Base-by-base conservation (phyloP, 2,329 filamentous ascomycete species). In the Emmonsiellopsis sp. region DNA sequence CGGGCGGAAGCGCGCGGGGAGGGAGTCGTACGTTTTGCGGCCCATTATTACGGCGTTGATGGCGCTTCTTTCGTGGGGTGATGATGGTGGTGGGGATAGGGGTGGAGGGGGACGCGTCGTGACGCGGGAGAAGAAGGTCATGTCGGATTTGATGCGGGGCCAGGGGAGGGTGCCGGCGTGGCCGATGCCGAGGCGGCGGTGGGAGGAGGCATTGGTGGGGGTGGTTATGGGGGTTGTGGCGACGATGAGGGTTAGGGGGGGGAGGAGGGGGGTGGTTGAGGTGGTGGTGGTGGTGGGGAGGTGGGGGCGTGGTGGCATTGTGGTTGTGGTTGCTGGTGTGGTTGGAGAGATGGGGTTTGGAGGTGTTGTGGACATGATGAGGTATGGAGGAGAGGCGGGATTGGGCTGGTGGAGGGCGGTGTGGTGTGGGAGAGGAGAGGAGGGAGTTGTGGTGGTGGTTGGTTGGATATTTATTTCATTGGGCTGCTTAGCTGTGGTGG, bases 1-100 rank as follows among this genome's bases (percentile, higher is more conserved):
- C 14, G 93, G 93, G 2, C 90, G 80, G 67, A 93, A 90, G 50
- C 77, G 79, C 6, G 76, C 65, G 2, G 93, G 92, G 56, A 98
- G 92, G 58, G 84, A 89, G 51, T 95, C 89, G 85, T 92, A 98
- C 0, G 93, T 98, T 71, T 94, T 96, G 65, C 93, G 87, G 56
- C 93, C 93, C 93, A 98, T 98, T 61, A 98, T 86, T 50, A 97
- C 88, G 14, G 88, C 87, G 68, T 91, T 92, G 1, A 63, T 65
- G 5, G 53, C 45, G 36, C n/a, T 56, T 52, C 47, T 17, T 33
- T 44, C 17, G 33, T 5, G 53, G 46, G 17, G n/a, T 61, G 0
- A 34, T 45, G 45, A 55, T 14, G 49, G 27, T 14, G 49, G 27
- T 42, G 44, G 51, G 8, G 57, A 54, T 11, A 56, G 49, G 0